phyloP scores from a whole-genome alignment of 108 stramenopile species.

The Skeletonema marinoi region DNA sequence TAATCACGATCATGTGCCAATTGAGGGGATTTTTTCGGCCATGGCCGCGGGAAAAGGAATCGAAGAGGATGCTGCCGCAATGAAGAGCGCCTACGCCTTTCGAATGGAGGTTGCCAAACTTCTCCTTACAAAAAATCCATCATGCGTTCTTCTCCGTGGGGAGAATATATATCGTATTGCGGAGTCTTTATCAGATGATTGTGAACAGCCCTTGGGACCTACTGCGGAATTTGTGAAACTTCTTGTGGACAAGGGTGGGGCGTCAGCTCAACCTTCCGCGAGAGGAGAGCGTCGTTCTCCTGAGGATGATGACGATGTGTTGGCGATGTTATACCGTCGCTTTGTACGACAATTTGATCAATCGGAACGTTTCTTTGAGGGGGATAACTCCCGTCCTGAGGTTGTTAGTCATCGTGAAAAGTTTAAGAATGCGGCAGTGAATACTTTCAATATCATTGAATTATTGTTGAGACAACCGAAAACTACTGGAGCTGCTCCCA shows the following conservation, averaged over 20 bases:
- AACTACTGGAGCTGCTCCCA: neutral
- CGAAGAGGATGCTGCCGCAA: conserved; percentile 7
- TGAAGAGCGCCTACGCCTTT: conserved; percentile 19
- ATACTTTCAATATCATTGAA: conserved; percentile 87
- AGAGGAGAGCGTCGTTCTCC: neutral
- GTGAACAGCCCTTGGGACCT: conserved; percentile 50
- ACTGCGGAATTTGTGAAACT: conserved; percentile 61
- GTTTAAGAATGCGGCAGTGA: conserved; percentile 82
- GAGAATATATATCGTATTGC: conserved; percentile 58
- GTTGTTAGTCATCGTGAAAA: conserved; percentile 73
- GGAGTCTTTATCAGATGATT: conserved; percentile 77
- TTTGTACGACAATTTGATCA: conserved; percentile 86
- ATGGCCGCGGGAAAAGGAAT: conserved; percentile 50
- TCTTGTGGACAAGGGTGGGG: conserved; percentile 24
- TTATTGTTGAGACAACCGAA: conserved; percentile 54
- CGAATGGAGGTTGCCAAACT: conserved; percentile 15
- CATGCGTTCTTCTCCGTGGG: conserved; percentile 5
- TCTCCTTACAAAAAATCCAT: neutral
- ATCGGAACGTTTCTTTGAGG: conserved; percentile 84
- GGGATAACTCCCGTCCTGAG: conserved; percentile 84
- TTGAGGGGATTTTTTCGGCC: conserved; percentile 38
- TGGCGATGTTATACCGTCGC: conserved; percentile 79
- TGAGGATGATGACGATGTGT: conserved; percentile 68
- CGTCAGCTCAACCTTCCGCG: conserved; percentile 7
- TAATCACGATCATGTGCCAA: conserved; percentile 57